A percentile compares a stretch with the other conserved stretches of the same genome.
Conservation (phyloP, 2,329 filamentous ascomycete species). For the Sclerotiophoma versabilis region DNA sequence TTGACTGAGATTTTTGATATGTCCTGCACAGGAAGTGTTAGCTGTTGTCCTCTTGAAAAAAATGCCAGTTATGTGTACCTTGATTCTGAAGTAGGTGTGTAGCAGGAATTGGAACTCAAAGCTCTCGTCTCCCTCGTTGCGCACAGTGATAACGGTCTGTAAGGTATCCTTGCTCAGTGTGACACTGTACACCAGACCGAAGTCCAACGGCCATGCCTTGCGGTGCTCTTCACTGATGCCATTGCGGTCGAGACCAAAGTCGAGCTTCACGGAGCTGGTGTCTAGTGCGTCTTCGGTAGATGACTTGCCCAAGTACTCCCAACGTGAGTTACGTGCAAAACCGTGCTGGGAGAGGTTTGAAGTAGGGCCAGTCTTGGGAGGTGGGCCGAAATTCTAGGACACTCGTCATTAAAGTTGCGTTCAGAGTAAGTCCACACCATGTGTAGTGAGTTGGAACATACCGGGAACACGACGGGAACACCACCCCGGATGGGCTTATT, state of each 20-base stretch:
- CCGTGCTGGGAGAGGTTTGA: conserved; percentile 87
- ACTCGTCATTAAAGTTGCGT: conserved; percentile 13
- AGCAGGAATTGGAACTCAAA: conserved; percentile 93
- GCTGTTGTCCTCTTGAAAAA: neutral
- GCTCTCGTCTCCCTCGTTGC: conserved; percentile 80
- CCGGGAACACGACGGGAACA: conserved; percentile 91
- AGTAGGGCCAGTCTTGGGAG: conserved; percentile 78
- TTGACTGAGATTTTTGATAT: conserved; percentile 75
- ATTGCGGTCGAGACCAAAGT: conserved; percentile 85
- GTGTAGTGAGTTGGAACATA: conserved; percentile 55
- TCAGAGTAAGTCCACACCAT: neutral
- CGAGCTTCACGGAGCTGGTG: conserved; percentile 78
- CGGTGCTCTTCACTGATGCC: conserved; percentile 73
- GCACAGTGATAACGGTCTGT: conserved; percentile 82
- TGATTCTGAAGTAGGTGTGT: conserved; percentile 86
- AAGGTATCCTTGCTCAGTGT: conserved; percentile 78
- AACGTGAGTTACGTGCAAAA: conserved; percentile 86
- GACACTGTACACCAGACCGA: conserved; percentile 92
- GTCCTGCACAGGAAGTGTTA: conserved; percentile 63
- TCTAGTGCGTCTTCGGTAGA: conserved; percentile 66
- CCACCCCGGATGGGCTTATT: conserved; percentile 89
- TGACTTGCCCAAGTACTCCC: conserved; percentile 94
- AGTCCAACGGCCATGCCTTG: conserved; percentile 83
- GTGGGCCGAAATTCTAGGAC: conserved; percentile 77
- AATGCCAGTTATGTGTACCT: conserved; percentile 61